Base-by-base conservation (phyloP, 2,329 filamentous ascomycete genomes). In the Colletotrichum sp. region DNA sequence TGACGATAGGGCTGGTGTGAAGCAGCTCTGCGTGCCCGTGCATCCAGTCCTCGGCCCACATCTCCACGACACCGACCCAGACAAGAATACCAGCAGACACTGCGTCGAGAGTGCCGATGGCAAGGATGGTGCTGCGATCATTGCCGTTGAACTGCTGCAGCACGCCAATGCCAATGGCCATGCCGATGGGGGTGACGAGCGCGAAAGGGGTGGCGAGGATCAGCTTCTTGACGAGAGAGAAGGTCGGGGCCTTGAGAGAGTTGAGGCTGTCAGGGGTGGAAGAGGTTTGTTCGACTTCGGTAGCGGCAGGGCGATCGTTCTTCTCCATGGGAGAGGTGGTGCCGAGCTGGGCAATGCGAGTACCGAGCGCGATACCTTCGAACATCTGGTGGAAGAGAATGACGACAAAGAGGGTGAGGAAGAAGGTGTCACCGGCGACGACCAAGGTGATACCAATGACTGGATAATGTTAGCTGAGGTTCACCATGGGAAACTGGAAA, bases 321-420 rank as follows among this genome's bases (percentile, higher is more conserved):
- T 72, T 68, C 18, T 77, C 68, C 6, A 28, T 28, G 6, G 75
- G 16, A 3, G 75, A 16, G n/a, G 59, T 28, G 6, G 81, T 83
- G 30, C 86, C 88, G 2, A 95, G 86, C 1, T 89, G 88, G 10
- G 93, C 92, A 77, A 95, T 95, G 16, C 93, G 91, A 10, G 92
- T 91, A 22, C 94, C 94, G 1, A 96, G 91, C 1, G 94, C 94
- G 62, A 96, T 88, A 6, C 94, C 94, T 81, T 95, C 94, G 79
- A 96, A 95, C 86, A 94, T 92, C 80, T 95, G 94, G 81, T 95
- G 94, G 85, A 95, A 95, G 72, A 95, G 85, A 74, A 96, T 94
- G 70, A 95, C 94, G 59, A 90, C 82, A 75, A 91, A 90, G n/a
- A 92, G 86, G 3, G 89, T 91, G 70, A 88, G 81, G 83, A 92